Conservation (phyloP, 257 asterid genomes). For the Penstemon newberryi region DNA sequence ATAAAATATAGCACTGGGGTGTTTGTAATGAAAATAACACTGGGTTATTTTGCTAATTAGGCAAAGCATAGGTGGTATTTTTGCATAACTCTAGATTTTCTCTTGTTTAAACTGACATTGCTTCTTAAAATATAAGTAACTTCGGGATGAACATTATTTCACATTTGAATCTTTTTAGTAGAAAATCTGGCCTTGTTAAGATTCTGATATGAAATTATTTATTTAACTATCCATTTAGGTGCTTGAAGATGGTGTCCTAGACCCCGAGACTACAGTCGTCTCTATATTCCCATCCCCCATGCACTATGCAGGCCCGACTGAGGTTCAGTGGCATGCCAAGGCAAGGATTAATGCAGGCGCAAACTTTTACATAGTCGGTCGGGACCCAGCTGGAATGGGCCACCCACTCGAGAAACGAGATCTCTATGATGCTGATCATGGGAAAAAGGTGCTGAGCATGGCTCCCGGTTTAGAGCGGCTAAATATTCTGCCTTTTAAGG, state of each 20-base stretch:
- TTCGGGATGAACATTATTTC: not conserved
- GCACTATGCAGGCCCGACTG: conserved; percentile 98
- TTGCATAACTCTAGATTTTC: too few relatives aligned
- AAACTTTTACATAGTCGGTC: conserved; percentile 84
- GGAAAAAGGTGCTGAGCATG: conserved; percentile 93
- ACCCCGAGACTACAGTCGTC: conserved; percentile 89
- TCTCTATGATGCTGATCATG: conserved; percentile 95
- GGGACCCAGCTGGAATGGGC: conserved; percentile 97
- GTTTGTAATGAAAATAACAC: too few relatives aligned
- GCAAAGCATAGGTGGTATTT: too few relatives aligned
- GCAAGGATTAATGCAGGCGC: conserved; percentile 98
- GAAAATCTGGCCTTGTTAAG: not conserved
- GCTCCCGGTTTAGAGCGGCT: conserved; percentile 92
- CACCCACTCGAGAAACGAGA: conserved; percentile 90
- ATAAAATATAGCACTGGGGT: too few relatives aligned
- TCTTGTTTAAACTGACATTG: not conserved
- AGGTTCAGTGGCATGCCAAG: conserved; percentile 98
- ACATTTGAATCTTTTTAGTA: not conserved
- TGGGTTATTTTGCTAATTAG: too few relatives aligned
- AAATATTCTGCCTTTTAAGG: conserved; percentile 91
- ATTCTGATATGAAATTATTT: not conserved
- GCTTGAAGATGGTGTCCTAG: conserved; percentile 88
- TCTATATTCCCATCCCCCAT: conserved; percentile 96
- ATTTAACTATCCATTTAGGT: conserved; percentile 41
- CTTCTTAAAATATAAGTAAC: not conserved